phyloP scores from a whole-genome alignment of 441 rosid genomes.

The Gossypium trilobum region DNA sequence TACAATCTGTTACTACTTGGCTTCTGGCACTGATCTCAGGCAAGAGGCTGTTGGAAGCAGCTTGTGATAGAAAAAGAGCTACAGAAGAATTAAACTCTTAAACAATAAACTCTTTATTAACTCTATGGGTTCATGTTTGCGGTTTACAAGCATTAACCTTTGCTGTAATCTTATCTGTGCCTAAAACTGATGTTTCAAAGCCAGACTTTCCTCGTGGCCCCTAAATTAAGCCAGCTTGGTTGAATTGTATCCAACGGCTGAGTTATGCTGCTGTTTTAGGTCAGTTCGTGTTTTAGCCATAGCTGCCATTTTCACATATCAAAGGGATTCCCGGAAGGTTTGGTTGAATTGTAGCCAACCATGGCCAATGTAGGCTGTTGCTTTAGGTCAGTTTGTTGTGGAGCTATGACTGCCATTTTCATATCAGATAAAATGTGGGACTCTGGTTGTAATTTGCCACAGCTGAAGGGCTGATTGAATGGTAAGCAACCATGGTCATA shows the following conservation, averaged over 20 bases:
- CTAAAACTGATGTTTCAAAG: background rate
- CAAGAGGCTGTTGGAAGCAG: background rate
- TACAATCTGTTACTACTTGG: background rate
- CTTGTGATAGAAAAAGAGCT: background rate
- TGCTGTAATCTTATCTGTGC: background rate
- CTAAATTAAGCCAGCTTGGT: slow-evolving; percentile 10
- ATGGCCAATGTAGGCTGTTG: background rate
- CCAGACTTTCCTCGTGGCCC: background rate
- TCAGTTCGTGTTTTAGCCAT: slow-evolving; percentile 9
- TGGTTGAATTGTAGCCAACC: background rate
- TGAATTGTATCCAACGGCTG: background rate
- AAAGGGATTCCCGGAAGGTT: slow-evolving; percentile 18
- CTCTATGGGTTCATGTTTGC: background rate
- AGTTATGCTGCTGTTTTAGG: background rate
- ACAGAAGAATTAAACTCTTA: background rate
- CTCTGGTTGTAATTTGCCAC: slow-evolving; percentile 11
- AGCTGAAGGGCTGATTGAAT: slow-evolving; percentile 15
- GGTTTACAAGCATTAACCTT: background rate
- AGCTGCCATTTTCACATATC: background rate
- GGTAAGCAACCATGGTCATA: background rate
- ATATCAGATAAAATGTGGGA: background rate
- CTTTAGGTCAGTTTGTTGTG: slow-evolving; percentile 7
- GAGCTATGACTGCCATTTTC: background rate
- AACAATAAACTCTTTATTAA: background rate
- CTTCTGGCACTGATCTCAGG: background rate